These are phyloP conservation scores for Candida parachauliodes DNA, from an alignment of 805 yeast species.

Conservation along the genomic window DNA sequence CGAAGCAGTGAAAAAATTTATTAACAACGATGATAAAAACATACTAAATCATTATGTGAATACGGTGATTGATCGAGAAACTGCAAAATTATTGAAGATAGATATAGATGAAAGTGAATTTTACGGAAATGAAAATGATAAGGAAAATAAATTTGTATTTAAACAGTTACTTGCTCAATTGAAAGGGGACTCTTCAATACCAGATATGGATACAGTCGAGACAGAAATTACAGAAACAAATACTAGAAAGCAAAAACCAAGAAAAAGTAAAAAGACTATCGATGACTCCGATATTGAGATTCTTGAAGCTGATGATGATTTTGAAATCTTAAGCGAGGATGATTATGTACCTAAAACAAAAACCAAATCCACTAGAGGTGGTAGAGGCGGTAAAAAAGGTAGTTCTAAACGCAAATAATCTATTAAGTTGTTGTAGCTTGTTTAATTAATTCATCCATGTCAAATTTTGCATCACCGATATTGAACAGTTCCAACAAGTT, in stretches of 20 bases:
- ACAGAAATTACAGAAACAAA: not conserved
- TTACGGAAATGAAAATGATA: conserved; percentile 23
- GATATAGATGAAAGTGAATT: conserved; percentile 38
- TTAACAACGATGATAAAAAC: conserved; percentile 79
- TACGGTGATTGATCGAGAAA: conserved; percentile 50
- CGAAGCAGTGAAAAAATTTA: conserved; percentile 65
- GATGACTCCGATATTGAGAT: conserved; percentile 7
- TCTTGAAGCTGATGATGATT: conserved; percentile 2
- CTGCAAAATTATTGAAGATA: conserved; percentile 43
- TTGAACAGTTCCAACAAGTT: conserved; percentile 66
- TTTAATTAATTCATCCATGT: conserved; percentile 61
- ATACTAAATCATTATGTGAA: conserved; percentile 64
- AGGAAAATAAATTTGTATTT: conserved; percentile 31
- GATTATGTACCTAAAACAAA: not conserved
- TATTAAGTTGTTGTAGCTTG: conserved; percentile 56
- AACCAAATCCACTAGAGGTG: conserved; percentile 2
- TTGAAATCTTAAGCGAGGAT: conserved; percentile 6
- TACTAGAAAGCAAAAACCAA: not conserved
- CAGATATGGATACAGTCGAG: not conserved
- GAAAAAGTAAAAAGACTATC: conserved; percentile 1
- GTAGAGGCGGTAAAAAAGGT: conserved; percentile 2
- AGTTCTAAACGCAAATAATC: conserved; percentile 34
- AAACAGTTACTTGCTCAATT: conserved; percentile 42
- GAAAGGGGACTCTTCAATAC: conserved; percentile 14
- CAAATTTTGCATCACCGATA: conserved; percentile 61